phyloP scores from a whole-genome alignment of 2,329 filamentous ascomycete genomes.

The Trichoderma arundinaceum region DNA sequence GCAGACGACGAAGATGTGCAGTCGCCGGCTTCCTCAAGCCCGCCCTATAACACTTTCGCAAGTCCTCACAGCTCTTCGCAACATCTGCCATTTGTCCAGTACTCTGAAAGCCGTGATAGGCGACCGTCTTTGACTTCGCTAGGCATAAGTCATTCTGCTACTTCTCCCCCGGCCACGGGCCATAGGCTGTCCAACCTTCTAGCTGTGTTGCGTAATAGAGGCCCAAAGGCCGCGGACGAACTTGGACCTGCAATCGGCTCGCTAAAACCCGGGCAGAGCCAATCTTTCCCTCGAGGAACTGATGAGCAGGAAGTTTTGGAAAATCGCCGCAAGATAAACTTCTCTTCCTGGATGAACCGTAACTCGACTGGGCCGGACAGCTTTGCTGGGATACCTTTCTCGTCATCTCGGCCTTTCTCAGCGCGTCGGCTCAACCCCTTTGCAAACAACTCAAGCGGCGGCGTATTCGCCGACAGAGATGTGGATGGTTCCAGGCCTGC shows the following conservation, averaged over 20 bases:
- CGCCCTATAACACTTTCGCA: slow-evolving; percentile 62
- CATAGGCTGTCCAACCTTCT: slow-evolving; percentile 58
- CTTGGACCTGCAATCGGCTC: slow-evolving; percentile 68
- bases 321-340: slow-evolving; percentile 63
- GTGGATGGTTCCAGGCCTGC: slow-evolving; percentile 67
- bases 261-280: slow-evolving; percentile 74
- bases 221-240: slow-evolving; percentile 60
- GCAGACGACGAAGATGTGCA: slow-evolving; percentile 55
- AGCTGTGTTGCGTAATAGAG: slow-evolving; percentile 65
- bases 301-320: slow-evolving; percentile 61
- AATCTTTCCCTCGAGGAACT: slow-evolving; percentile 71
- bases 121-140: slow-evolving; percentile 44
- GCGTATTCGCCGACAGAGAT: slow-evolving; percentile 60
- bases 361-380: slow-evolving; percentile 56
- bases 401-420: slow-evolving; percentile 48
- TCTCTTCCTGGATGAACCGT: slow-evolving; percentile 65
- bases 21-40: slow-evolving; percentile 65
- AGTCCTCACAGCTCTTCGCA: slow-evolving; percentile 67
- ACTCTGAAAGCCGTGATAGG: slow-evolving; percentile 54
- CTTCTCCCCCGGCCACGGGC: slow-evolving; percentile 41
- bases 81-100: slow-evolving; percentile 61
- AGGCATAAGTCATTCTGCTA: slow-evolving; percentile 49
- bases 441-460: slow-evolving; percentile 57
- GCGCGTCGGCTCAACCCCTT: slow-evolving; percentile 54
- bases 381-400: slow-evolving; percentile 38